Conservation (phyloP, 306 rosid genomes). For the Dalbergia oliveri region DNA sequence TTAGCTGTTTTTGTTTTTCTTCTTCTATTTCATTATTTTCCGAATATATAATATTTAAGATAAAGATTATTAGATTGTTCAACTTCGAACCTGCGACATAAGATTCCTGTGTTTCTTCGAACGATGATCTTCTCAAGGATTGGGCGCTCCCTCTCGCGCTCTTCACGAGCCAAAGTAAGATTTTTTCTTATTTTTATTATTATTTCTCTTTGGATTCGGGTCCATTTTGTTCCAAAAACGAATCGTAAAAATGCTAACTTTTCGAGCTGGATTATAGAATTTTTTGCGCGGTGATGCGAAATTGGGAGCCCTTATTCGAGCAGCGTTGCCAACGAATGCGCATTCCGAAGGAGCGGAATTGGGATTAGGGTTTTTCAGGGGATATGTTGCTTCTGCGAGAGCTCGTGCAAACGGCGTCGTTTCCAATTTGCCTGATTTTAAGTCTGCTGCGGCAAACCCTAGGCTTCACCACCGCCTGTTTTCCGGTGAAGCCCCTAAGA, state of each 20-base stretch:
- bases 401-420: conserved; percentile 42
- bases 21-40: neutral
- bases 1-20: neutral
- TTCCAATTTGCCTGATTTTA: conserved; percentile 61
- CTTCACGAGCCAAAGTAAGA: conserved; percentile 66
- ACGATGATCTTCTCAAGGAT: conserved; percentile 70
- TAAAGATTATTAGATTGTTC: neutral
- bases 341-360: conserved; percentile 56
- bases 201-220: conserved; percentile 3
- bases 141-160: conserved; percentile 74
- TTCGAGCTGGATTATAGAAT: conserved; percentile 55
- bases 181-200: neutral
- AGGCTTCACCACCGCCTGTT: conserved; percentile 64
- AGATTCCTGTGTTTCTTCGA: neutral
- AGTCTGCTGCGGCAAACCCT: conserved; percentile 66
- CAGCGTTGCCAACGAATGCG: conserved; percentile 48
- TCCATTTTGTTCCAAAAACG: neutral
- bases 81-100: neutral
- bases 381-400: conserved; percentile 60
- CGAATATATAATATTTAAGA: neutral
- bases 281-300: conserved; percentile 59
- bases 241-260: neutral
- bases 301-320: conserved; percentile 48
- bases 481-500: conserved; percentile 87
- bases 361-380: conserved; percentile 70